These are phyloP conservation scores for Phlyctochytrium bullatum DNA, from an alignment of 192 early-diverging fungal genomes.

Conservation along the genomic window DNA sequence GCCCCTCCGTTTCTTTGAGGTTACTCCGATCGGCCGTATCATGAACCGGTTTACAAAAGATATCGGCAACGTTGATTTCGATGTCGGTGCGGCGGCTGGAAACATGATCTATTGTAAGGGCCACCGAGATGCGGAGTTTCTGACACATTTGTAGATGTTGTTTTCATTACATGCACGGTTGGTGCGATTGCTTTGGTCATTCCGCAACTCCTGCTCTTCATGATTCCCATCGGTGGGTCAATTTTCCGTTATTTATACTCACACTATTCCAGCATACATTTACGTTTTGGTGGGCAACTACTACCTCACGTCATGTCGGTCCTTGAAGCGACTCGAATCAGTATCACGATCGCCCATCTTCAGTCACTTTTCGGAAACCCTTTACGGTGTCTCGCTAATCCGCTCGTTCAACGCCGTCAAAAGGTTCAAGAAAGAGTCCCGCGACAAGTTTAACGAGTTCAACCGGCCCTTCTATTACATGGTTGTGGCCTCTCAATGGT, in stretches of 20 bases:
- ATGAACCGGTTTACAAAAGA: conserved; percentile 67
- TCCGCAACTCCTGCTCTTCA: not conserved
- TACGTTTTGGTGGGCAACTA: conserved; percentile 18
- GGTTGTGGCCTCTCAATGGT: conserved; percentile 13
- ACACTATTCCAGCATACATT: conserved; percentile 39
- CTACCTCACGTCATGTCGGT: conserved; percentile 24
- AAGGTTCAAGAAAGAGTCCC: conserved; percentile 10
- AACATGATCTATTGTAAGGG: conserved; percentile 12
- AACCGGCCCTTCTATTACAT: conserved; percentile 13
- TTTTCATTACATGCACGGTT: not conserved
- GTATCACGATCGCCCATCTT: conserved; percentile 33
- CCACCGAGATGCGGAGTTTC: conserved; percentile 6
- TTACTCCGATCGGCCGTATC: conserved; percentile 84
- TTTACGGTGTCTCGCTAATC: conserved; percentile 19
- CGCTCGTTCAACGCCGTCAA: conserved; percentile 3
- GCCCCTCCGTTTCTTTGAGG: conserved; percentile 86
- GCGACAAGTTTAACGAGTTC: not conserved
- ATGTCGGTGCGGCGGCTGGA: conserved; percentile 14
- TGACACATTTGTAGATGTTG: conserved; percentile 6
- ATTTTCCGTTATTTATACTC: conserved; percentile 70
- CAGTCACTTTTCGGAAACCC: conserved; percentile 33
- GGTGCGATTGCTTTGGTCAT: not conserved
- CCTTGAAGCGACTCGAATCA: conserved; percentile 40
- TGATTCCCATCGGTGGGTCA: conserved; percentile 3
- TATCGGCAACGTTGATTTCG: conserved; percentile 30